Evolutionary conservation across 2,329 filamentous ascomycete species (phyloP), one percentile per base, ranked within the genome.

Genomic region (Elsinoe arachidis): DNA sequence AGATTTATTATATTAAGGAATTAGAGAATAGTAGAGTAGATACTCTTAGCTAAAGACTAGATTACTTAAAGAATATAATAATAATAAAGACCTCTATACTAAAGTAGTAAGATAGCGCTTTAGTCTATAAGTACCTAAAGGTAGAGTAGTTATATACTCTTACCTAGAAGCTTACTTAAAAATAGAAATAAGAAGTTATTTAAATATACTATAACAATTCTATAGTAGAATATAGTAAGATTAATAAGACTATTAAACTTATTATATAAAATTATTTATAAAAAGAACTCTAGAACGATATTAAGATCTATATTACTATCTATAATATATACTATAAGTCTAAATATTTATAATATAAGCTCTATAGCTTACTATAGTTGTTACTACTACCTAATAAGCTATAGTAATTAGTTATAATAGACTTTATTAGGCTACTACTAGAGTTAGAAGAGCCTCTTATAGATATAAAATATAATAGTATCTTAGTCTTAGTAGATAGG

Each of bases 261-360:
- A 38, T 38, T 19, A 54, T 54, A 54, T n/a, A n/a, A 37, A 54
- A 37, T 10, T 54, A 54, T 14, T 15, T 54, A 35, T 38, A 54
- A n/a, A 54, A 37, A 54, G 26, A 33, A 54, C n/a, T 35, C 49
- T 35, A 35, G 30, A 51, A 54, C 14, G 6, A 26, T 26, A 26
- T 26, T 26, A 26, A 26, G 6, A 26, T 26, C 3, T 26, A 26
- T 26, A 26, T 54, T 17, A 15, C 4, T 3, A 14, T 15, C 2
- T 54, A 35, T 17, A 10, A 54, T 21, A 35, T 54, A 37, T 54
- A 38, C 33, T 38, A 54, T 38, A 54, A 54, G 23, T 38, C 26
- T 21, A 54, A 54, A 9, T 10, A 38, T 15, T 37, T 38, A 37
- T 5, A 6, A 54, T 38, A 54, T 35, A 37, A 54, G 23, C 26